Conservation (phyloP, 2,329 filamentous ascomycete genomes). For the Aspergillaceae sp. region DNA sequence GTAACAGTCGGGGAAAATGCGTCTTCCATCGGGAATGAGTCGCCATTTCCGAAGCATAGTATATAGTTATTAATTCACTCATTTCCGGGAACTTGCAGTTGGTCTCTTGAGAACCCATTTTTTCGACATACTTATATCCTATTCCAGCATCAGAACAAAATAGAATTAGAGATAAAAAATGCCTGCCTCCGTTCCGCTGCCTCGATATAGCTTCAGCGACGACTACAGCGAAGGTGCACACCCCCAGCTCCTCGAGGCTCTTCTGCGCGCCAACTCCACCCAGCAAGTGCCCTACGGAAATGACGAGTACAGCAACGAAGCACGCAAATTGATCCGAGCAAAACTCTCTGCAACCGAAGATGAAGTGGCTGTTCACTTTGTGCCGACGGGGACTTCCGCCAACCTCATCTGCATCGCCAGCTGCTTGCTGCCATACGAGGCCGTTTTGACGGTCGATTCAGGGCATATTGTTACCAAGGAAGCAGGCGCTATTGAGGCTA, state of each 20-base stretch:
- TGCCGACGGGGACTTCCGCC: slow-evolving; percentile 45
- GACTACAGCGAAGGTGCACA: slow-evolving; percentile 48
- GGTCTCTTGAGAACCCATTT: no score
- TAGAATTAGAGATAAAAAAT: not conserved
- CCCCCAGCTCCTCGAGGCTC: slow-evolving; percentile 41
- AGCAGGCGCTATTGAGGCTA: slow-evolving; percentile 45
- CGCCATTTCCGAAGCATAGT: no score
- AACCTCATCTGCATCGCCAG: slow-evolving; percentile 47
- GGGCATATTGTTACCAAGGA: slow-evolving; percentile 45
- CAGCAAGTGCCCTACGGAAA: slow-evolving; percentile 43
- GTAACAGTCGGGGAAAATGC: no score
- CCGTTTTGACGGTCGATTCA: slow-evolving; percentile 43
- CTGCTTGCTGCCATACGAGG: slow-evolving; percentile 44
- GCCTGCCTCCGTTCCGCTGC: slow-evolving; percentile 2
- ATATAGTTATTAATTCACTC: no score
- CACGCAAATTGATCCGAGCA: slow-evolving; percentile 35
- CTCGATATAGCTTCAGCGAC: slow-evolving; percentile 42
- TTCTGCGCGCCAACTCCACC: slow-evolving; percentile 37
- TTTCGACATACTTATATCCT: no score
- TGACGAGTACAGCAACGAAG: slow-evolving; percentile 38
- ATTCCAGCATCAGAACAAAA: no score
- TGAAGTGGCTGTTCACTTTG: slow-evolving; percentile 43
- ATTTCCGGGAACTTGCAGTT: no score
- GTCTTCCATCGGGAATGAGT: no score
- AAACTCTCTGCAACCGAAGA: slow-evolving; percentile 24